phyloP scores from a whole-genome alignment of 257 asterid species.

The Przewalskia tangutica region DNA sequence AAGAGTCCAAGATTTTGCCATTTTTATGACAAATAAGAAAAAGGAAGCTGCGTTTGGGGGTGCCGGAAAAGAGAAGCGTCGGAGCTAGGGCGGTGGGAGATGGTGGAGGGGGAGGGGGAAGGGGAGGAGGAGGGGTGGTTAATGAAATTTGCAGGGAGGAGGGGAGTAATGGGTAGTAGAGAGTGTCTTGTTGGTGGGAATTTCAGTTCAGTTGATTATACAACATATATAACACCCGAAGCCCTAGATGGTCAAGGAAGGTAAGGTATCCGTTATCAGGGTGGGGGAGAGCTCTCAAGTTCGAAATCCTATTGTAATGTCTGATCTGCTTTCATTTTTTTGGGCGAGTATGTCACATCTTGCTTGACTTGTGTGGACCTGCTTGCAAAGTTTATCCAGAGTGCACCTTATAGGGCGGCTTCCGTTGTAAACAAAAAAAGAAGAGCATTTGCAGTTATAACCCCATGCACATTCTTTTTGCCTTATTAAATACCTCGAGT shows the following conservation, averaged over 20 bases:
- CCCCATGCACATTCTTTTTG: not conserved
- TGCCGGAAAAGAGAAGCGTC: not conserved
- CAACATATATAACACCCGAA: not conserved
- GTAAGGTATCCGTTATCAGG: too few relatives aligned
- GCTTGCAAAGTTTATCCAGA: too few relatives aligned
- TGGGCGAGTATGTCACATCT: too few relatives aligned
- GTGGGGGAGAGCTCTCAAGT: too few relatives aligned
- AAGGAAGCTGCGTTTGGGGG: not conserved
- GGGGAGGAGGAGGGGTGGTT: too few relatives aligned
- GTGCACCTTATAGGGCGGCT: too few relatives aligned
- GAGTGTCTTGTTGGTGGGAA: constrained; percentile 60
- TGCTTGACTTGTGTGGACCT: too few relatives aligned
- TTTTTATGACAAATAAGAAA: not conserved
- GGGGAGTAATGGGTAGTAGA: not conserved
- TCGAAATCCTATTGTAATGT: too few relatives aligned
- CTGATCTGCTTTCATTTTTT: too few relatives aligned
- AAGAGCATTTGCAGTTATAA: not conserved
- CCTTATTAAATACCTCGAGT: not conserved
- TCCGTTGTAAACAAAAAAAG: too few relatives aligned
- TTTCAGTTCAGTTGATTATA: constrained; percentile 23
- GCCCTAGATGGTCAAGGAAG: too few relatives aligned
- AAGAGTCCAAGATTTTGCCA: constrained; percentile 20
- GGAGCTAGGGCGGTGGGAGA: not conserved
- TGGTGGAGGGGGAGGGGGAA: too few relatives aligned
- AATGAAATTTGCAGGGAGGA: not conserved